These are phyloP conservation scores for Acacia concinna DNA, from an alignment of 331 rosid genomes.

Conservation along the genomic window DNA sequence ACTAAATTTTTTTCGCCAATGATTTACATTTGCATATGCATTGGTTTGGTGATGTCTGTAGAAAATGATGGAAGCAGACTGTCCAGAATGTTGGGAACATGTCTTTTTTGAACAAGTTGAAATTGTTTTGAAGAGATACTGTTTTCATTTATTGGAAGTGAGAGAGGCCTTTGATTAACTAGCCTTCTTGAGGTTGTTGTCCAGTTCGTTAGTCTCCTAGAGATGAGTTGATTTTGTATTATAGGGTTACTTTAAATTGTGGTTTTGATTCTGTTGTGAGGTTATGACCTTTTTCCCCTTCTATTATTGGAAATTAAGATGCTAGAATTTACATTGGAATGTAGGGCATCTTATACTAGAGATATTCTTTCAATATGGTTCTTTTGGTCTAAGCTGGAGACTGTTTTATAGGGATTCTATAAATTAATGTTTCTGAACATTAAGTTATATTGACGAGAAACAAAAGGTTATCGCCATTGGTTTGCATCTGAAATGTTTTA, in stretches of 20 bases:
- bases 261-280: conserved; percentile 1
- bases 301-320: background rate
- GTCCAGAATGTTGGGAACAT: conserved; percentile 44
- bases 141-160: conserved; percentile 50
- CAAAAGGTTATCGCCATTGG: too few relatives aligned
- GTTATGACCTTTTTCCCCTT: background rate
- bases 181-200: conserved; percentile 42
- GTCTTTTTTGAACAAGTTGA: conserved; percentile 75
- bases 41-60: conserved; percentile 66
- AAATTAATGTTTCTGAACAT: background rate
- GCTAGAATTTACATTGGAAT: background rate
- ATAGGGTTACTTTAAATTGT: background rate
- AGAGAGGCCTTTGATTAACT: conserved; percentile 53
- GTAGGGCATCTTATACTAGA: background rate
- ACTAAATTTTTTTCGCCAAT: too few relatives aligned
- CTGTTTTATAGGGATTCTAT: background rate
- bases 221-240: background rate
- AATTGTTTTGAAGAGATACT: conserved; percentile 50
- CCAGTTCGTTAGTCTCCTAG: background rate
- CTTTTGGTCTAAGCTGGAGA: background rate
- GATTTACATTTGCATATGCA: conserved; percentile 44
- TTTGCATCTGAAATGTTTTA: background rate
- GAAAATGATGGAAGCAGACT: conserved; percentile 72
- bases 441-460: background rate
- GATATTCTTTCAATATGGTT: background rate